Evolutionary conservation across 2,329 filamentous ascomycete genomes (phyloP).

Genomic region (Xylariaceae sp.): DNA sequence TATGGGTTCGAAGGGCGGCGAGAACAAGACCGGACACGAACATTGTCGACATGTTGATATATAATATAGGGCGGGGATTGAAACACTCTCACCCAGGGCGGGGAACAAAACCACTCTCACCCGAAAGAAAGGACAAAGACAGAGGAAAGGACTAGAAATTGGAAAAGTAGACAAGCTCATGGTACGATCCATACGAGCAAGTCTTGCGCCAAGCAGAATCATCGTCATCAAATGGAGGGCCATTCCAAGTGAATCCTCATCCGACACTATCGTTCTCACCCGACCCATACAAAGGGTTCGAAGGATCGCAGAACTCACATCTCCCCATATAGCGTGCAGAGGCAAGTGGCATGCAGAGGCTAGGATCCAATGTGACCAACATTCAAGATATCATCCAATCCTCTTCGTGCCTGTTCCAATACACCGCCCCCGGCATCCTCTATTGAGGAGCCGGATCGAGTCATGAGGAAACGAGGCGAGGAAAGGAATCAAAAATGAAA

Average conservation of each 20-base stretch:
- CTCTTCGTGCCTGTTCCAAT: too few species aligned
- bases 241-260: conserved; percentile 8
- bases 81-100: conserved; percentile 4
- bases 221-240: conserved; percentile 1
- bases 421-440: conserved; percentile 15
- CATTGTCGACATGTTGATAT: conserved; percentile 1
- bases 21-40: too few species aligned
- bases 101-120: conserved; percentile 12
- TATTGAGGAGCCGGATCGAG: background rate
- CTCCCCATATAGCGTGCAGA: background rate
- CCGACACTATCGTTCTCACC: conserved; percentile 18
- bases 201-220: conserved; percentile 19
- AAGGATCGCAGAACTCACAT: conserved; percentile 5
- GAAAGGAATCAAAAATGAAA: background rate
- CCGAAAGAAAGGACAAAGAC: background rate
- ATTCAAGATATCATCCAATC: too few species aligned
- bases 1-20: too few species aligned
- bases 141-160: conserved; percentile 1
- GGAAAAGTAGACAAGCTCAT: background rate
- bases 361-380: too few species aligned
- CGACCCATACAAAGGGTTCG: conserved; percentile 13
- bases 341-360: too few species aligned
- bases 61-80: conserved; percentile 4
- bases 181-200: background rate
- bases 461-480: background rate